Base-by-base conservation (phyloP, 257 asterid species). In the Penstemon davidsonii region DNA sequence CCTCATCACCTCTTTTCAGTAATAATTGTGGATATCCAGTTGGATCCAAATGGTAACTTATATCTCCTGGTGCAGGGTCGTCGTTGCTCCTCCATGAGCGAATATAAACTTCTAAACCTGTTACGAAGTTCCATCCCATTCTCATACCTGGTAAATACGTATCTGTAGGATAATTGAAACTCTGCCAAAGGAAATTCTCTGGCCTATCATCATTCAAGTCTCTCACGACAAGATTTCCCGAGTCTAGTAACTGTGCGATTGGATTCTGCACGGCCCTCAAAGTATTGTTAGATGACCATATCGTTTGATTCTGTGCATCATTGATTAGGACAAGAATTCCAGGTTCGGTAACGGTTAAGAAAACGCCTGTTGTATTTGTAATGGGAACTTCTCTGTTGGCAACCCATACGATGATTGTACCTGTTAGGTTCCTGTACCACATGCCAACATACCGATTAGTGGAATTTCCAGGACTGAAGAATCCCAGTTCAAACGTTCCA, bases 381-480 rank as follows among this genome's bases (percentile, higher is more conserved):
- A 67, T 9, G 10, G 81, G 76, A 45, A 10, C 57, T 38, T 72
- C 43, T 67, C 58, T 65, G 75, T 80, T 77, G 65, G 85, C 80
- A 36, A 76, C 80, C 82, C 82, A 76, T 40, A 76, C 77, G 8
- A 76, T 78, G 11, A 80, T 80, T 11, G 55, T 56, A 51, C 62
- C 61, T 33, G 84, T 72, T 42, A 80, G 74, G 43, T 71, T 80
- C 41, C 74, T 77, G 69, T 77, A 80, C 85, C 82, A 77, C 45
- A 79, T 79, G 5, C 87, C 84, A 0, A 82, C 37, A 62, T 79
- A 82, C 33, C 79, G 57, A 7, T 67, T 67, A 19, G 55, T 64
- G 5, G 75, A 67, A 53, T 38, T 61, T 45, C 60, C 81, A 7
- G 72, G 81, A 19, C 75, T 67, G 63, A 76, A 76, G 46, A 76